Evolutionary conservation across 768 basidiomycete genomes (phyloP), one percentile per base, ranked within the genome.

Genomic region (Russula vinacea): DNA sequence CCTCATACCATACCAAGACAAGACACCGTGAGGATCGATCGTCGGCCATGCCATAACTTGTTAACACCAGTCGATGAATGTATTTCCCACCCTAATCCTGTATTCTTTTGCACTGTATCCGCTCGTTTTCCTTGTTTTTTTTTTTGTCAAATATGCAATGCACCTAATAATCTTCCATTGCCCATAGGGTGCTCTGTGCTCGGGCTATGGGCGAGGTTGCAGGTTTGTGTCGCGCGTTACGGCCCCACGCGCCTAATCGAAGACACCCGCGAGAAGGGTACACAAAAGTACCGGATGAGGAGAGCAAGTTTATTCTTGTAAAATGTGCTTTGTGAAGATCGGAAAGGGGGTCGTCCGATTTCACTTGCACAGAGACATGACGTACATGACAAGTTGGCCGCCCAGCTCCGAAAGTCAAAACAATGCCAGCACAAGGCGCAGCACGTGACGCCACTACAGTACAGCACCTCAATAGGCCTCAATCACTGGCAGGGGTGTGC

Each of bases 101-200:
- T 62, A 55, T 22, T 35, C 51, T 22, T 7, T 17, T n/a, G 40
- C 11, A 47, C 17, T 33, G 42, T 62, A 62, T 24, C n/a, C 52
- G 6, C 33, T 61, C 26, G 8, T 13, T 49, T 56, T 57, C 29
- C 19, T 14, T 7, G 5, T 2, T 16, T 49, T n/a, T n/a, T n/a
- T n/a, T 14, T 49, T 50, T 16, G 24, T 7, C 24, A 24, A 26
- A 4, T 26, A 26, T 26, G 49, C 49, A 50, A 50, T 50, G 24
- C 24, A 24, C 24, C 22, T 49, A 49, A 47, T 49, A 44, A 47
- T 47, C 45, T 47, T 47, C 22, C 45, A 47, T 22, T 29, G 29
- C n/a, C n/a, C n/a, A n/a, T n/a, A n/a, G n/a, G n/a, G n/a, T n/a
- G n/a, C n/a, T n/a, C n/a, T n/a, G n/a, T n/a, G n/a, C n/a, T n/a